Conservation (phyloP, 352 stramenopile genomes). For the Phytophthora sojae region DNA sequence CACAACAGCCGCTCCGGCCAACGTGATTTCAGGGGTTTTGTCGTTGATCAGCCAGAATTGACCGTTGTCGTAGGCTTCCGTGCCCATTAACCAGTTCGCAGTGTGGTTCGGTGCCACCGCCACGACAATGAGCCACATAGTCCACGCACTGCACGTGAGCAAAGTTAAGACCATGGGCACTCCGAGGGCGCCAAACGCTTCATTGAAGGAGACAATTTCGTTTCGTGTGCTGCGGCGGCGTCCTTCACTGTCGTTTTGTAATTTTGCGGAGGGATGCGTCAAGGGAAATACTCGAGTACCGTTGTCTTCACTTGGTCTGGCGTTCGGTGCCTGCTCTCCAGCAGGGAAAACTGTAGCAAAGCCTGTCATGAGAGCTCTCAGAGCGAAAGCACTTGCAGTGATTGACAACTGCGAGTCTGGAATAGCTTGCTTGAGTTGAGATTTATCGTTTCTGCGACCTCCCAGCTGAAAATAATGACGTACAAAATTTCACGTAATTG, state of each 20-base stretch:
- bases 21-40: conserved; percentile 1
- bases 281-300: not conserved
- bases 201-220: not conserved
- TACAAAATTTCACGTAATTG: too few species aligned
- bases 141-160: conserved; percentile 15
- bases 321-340: not conserved
- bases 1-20: not conserved
- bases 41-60: conserved; percentile 24
- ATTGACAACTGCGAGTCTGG: not conserved
- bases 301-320: not conserved
- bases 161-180: conserved; percentile 4
- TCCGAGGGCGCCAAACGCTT: conserved; percentile 4
- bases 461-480: too few species aligned
- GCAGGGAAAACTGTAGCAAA: not conserved
- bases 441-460: too few species aligned
- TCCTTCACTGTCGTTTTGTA: not conserved
- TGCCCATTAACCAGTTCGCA: conserved; percentile 27
- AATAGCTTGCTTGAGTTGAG: too few species aligned
- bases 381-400: not conserved
- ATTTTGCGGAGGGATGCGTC: not conserved
- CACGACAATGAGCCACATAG: conserved; percentile 18
- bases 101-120: conserved; percentile 10
- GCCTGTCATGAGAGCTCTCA: not conserved
- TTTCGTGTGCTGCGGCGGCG: not conserved
- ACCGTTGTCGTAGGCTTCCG: conserved; percentile 18